phyloP scores from a whole-genome alignment of 148 eudicot species.

The Rhododendron ferrugineum region DNA sequence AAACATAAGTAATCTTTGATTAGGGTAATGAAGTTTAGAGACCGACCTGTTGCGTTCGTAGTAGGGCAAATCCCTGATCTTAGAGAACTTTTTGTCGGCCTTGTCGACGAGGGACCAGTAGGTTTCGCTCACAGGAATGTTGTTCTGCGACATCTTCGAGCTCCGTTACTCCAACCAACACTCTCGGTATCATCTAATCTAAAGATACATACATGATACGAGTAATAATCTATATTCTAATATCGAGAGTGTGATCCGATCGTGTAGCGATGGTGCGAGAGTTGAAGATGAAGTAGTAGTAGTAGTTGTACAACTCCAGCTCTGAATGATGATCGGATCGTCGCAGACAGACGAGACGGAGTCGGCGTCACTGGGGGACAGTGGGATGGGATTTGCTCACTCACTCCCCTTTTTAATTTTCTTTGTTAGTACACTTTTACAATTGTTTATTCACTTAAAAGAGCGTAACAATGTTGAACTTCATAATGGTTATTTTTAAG shows the following conservation, averaged over 20 bases:
- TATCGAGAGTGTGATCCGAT: background rate
- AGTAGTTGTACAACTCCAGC: background rate
- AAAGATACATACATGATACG: background rate
- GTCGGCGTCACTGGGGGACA: background rate
- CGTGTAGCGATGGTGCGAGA: background rate
- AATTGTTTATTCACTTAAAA: too few species aligned
- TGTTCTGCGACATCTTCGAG: constrained; percentile 38
- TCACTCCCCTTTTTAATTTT: background rate
- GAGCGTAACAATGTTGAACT: too few species aligned
- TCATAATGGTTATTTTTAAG: too few species aligned
- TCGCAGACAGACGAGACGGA: background rate
- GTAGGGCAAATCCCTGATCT: constrained; percentile 77
- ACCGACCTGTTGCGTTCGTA: constrained; percentile 71
- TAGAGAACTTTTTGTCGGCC: constrained; percentile 85
- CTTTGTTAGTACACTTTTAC: too few species aligned
- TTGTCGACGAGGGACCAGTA: constrained; percentile 76
- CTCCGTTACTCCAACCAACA: background rate
- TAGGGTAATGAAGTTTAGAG: background rate
- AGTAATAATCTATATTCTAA: too few species aligned
- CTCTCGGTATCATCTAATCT: background rate
- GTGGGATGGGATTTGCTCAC: background rate
- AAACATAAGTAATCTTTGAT: too few species aligned
- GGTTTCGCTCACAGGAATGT: constrained; percentile 59
- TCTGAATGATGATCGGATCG: background rate
- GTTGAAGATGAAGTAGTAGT: background rate